A percentile compares a stretch with the other conserved stretches of the same genome.
phyloP scores from a whole-genome alignment of 306 rosid genomes.

The Prunus persica region Prunus_persica_NCBIv2 NC_034014.1:8323001-8323500 shows the following conservation, averaged over 20 bases:
- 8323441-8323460: neutral
- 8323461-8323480: neutral
- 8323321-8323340: neutral
- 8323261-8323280: neutral
- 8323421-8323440: neutral
- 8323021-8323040: neutral
- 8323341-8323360: no score
- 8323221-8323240: neutral
- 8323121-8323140: neutral
- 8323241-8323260: neutral
- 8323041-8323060: neutral
- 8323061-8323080: neutral
- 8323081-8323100: neutral
- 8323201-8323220: neutral
- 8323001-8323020: neutral
- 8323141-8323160: neutral
- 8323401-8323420: neutral
- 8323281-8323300: no score
- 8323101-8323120: neutral
- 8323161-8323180: neutral
- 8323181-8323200: no score
- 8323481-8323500: constrained; percentile 37
- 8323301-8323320: neutral
- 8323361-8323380: no score
- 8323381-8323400: no score